Evolutionary conservation across 179 eudicot species (phyloP).

Genomic region (Patellifolia procumbens): DNA sequence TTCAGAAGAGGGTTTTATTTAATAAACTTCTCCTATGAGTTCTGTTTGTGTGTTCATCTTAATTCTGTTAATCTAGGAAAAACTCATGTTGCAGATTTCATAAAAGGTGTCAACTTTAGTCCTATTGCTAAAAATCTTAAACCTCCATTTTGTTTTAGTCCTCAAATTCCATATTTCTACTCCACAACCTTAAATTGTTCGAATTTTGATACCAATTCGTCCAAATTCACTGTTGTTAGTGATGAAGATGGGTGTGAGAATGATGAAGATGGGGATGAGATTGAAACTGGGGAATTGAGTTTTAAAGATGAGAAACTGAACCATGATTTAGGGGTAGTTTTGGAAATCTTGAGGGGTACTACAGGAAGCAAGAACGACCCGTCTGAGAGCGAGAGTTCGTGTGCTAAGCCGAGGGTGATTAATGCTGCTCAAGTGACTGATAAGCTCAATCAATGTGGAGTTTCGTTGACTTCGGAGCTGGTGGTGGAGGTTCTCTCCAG

Average conservation of each 20-base stretch:
- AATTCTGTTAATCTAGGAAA: conserved; percentile 24
- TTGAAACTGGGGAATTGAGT: conserved; percentile 25
- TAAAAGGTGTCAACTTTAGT: conserved; percentile 9
- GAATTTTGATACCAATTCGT: background rate
- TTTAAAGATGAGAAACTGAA: conserved; percentile 29
- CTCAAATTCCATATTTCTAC: conserved; percentile 23
- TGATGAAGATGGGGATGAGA: conserved; percentile 24
- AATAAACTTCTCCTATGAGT: conserved; percentile 22
- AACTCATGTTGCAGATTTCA: conserved; percentile 22
- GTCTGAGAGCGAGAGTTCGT: background rate
- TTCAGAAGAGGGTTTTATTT: conserved; percentile 38
- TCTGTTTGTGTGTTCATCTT: conserved; percentile 4
- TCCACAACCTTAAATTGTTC: conserved; percentile 28
- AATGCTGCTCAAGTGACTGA: conserved; percentile 37
- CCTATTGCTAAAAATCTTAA: conserved; percentile 12
- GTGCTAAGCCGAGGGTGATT: conserved; percentile 12
- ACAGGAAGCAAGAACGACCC: conserved; percentile 14
- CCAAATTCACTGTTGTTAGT: background rate
- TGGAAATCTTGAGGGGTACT: conserved; percentile 37
- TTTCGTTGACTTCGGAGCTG: conserved; percentile 45
- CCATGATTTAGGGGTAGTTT: conserved; percentile 40
- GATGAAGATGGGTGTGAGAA: background rate
- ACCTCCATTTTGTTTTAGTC: conserved; percentile 15
- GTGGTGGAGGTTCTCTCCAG: conserved; percentile 60
- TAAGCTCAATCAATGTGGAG: conserved; percentile 60